Percentiles rank a stretch among this genome's conserved stretches.
Conservation (phyloP, 1,139 yeast genomes). For the Yarrowia galli region DNA sequence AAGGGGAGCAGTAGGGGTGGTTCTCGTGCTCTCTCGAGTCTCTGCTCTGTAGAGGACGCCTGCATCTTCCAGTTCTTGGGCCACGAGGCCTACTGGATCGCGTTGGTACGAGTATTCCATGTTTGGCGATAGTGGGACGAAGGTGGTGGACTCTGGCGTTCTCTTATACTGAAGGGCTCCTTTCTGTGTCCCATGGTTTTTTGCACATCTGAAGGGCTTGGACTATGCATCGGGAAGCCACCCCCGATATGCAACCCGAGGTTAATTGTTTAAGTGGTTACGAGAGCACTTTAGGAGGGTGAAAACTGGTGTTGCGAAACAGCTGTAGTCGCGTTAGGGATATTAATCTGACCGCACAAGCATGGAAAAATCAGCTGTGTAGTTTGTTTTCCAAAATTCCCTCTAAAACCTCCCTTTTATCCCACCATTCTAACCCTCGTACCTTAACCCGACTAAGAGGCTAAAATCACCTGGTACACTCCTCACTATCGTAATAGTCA, state of each 20-base stretch:
- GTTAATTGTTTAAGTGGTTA: background rate
- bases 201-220: slow-evolving; percentile 26
- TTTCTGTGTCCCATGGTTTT: background rate
- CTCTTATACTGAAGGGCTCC: background rate
- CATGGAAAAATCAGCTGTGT: background rate
- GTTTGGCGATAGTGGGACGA: background rate
- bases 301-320: too few species aligned
- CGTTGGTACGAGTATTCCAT: slow-evolving; percentile 39
- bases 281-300: too few species aligned
- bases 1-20: slow-evolving; percentile 26
- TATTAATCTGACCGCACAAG: too few species aligned
- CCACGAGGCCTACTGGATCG: slow-evolving; percentile 20
- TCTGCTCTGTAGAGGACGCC: slow-evolving; percentile 11
- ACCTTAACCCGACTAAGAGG: background rate
- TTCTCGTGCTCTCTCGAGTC: slow-evolving; percentile 6
- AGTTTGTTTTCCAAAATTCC: background rate
- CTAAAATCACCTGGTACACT: background rate
- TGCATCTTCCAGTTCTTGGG: slow-evolving; percentile 35
- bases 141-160: background rate
- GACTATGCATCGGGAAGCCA: slow-evolving; percentile 27
- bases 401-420: background rate
- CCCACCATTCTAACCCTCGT: background rate
- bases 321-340: too few species aligned
- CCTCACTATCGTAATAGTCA: slow-evolving; percentile 3
- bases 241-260: slow-evolving; percentile 3